Base-by-base conservation (phyloP, 164 flowering plant species). In the Stephania japonica region DNA sequence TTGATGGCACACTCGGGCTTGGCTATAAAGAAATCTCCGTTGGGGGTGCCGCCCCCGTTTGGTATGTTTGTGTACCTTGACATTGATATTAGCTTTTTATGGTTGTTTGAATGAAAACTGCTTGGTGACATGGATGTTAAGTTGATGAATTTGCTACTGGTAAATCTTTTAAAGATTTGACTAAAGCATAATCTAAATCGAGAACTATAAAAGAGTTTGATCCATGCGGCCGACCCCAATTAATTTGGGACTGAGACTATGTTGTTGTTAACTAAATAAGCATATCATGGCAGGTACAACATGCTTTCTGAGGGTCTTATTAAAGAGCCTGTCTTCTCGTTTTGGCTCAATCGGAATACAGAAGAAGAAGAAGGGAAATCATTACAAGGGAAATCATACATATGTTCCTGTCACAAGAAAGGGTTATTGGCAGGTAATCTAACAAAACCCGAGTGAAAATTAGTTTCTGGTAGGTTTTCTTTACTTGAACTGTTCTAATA, bases 1-100 rank as follows among this genome's bases (percentile, higher is more conserved):
- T 94, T 81, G 98, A 94, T 84, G 98, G 98, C 44, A 87, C 91
- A 62, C 86, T 91, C 75, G 98, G 98, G 50, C 97, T 93, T 82
- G 97, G 97, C 61, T 92, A 89, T 78, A 86, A 90, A 80, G 96
- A 92, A 73, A 94, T 90, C 59, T 88, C 97, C 27, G 94, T 90
- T 76, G 97, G 96, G 67, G 77, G 84, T 76, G 89, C 89, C 65
- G 85, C 84, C 21, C 98, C 96, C 70, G 86, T 94, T 67, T 94
- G 97, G 98, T 93, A 85, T 42, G 78, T 42, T 49, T 27, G 16
- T 68, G 66, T 14, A 50, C 5, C 1, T 43, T 43, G 47, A 6
- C 16, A 14, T n/a, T 32, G 23, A 42, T 21, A n/a, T 32, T 32
- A 2, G 2, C 16, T 56, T 59, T n/a, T 59, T 18, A 42, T 32